These are phyloP conservation scores for Boletellus ananiceps DNA, from an alignment of 768 basidiomycete genomes.

Conservation along the genomic window DNA sequence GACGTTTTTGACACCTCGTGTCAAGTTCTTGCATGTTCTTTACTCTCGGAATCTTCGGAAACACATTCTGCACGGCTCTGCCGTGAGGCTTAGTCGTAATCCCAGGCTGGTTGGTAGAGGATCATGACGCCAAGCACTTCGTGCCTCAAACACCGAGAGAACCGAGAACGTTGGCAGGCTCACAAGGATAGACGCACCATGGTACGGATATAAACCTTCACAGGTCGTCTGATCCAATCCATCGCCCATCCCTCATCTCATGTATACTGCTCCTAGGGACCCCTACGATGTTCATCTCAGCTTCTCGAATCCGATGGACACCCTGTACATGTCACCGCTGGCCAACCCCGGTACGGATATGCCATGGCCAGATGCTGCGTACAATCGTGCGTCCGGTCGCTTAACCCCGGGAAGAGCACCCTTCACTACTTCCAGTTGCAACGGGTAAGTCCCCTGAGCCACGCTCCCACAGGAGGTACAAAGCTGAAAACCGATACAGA, in stretches of 20 bases:
- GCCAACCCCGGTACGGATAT: neutral
- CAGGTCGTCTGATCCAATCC: too few species aligned
- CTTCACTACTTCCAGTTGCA: neutral
- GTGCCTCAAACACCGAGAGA: neutral
- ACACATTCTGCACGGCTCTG: too few species aligned
- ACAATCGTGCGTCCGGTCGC: neutral
- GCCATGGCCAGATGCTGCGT: neutral
- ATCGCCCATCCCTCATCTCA: neutral
- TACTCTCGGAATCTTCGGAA: neutral
- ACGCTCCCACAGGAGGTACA: neutral
- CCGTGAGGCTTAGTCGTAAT: too few species aligned
- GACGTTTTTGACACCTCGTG: neutral
- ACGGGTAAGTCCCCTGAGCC: neutral
- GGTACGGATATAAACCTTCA: too few species aligned
- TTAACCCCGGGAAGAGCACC: neutral
- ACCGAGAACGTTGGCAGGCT: neutral
- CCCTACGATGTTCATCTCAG: neutral
- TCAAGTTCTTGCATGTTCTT: neutral
- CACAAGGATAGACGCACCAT: too few species aligned
- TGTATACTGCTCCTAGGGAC: neutral
- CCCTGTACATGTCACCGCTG: fast-evolving
- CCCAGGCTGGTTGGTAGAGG: too few species aligned
- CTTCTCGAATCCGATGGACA: neutral
- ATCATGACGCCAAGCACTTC: too few species aligned
- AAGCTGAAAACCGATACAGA: neutral